Evolutionary conservation across 441 rosid genomes (phyloP), one percentile per base, ranked within the genome.

Genomic region (Sinapis alba): DNA sequence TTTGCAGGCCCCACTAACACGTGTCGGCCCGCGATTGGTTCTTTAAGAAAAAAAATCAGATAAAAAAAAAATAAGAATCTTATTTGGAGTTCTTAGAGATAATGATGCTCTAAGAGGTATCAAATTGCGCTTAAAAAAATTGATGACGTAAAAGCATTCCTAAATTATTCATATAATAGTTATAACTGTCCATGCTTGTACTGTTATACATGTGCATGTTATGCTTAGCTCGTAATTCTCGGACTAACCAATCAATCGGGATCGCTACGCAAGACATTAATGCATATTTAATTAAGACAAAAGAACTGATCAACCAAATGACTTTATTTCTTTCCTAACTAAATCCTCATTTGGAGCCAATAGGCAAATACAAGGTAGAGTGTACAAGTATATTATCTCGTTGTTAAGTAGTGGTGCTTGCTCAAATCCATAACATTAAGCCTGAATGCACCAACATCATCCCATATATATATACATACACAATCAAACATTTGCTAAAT

Each of bases 91-190:
- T n/a, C n/a, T n/a, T n/a, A n/a, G n/a, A n/a, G n/a, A n/a, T n/a
- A n/a, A n/a, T n/a, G n/a, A n/a, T n/a, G n/a, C n/a, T n/a, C n/a
- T n/a, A n/a, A 76, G 79, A 69, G 58, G 32, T 53, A 62, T 69
- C 71, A 69, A 69, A 56, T 43, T 70, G 36, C 53, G 43, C 12
- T 34, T 34, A 9, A 62, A 74, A 20, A 10, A 26, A 38, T 53
- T 62, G 8, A 62, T 69, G 60, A 76, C 79, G 74, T 76, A 76
- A 43, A 76, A 28, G 75, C 66, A 69, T 76, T 57, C 16, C 15
- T 38, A 38, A 38, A 38, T 2, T 38, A 4, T 1, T 38, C 69
- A 66, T 32, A 71, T 32, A 12, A 38, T 7, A 30, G 47, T 38
- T 38, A 38, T 15, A 38, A 65, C 32, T 50, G 43, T 30, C 21